Evolutionary conservation across 2,329 filamentous ascomycete genomes (phyloP).

Genomic region (Colletotrichum liriopes): DNA sequence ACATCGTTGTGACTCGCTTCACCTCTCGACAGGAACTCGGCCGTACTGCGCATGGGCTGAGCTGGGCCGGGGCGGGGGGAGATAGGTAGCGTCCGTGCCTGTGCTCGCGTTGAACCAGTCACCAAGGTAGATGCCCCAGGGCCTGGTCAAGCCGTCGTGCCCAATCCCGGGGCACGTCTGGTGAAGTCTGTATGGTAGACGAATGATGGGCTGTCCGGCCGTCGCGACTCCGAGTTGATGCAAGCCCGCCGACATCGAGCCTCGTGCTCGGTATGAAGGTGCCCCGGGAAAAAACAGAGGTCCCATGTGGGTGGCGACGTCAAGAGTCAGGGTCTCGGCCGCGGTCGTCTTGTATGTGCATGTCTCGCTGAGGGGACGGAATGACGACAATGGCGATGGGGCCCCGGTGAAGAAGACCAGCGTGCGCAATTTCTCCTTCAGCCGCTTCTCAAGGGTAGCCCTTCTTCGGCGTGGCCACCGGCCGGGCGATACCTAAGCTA

Average conservation of each 20-base stretch:
- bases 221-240: neutral
- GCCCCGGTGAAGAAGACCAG: constrained; percentile 8
- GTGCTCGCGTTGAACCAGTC: neutral
- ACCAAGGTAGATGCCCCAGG: neutral
- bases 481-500: constrained; percentile 4
- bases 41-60: neutral
- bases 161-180: neutral
- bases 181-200: neutral
- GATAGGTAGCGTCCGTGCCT: neutral
- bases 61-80: neutral
- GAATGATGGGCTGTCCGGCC: neutral
- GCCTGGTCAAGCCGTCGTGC: neutral
- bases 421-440: constrained; percentile 22
- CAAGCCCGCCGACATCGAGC: neutral
- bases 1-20: neutral
- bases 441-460: constrained; percentile 19
- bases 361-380: neutral
- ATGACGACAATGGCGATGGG: neutral
- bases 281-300: neutral
- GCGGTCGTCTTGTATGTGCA: neutral
- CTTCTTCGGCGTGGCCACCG: constrained; percentile 1
- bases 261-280: constrained; percentile 14
- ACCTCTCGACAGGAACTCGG: neutral
- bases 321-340: constrained; percentile 8
- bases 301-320: neutral